A percentile compares a stretch with the other conserved stretches of the same genome.
phyloP scores from a whole-genome alignment of 192 early-diverging fungal species.

The Podila minutissima region DNA sequence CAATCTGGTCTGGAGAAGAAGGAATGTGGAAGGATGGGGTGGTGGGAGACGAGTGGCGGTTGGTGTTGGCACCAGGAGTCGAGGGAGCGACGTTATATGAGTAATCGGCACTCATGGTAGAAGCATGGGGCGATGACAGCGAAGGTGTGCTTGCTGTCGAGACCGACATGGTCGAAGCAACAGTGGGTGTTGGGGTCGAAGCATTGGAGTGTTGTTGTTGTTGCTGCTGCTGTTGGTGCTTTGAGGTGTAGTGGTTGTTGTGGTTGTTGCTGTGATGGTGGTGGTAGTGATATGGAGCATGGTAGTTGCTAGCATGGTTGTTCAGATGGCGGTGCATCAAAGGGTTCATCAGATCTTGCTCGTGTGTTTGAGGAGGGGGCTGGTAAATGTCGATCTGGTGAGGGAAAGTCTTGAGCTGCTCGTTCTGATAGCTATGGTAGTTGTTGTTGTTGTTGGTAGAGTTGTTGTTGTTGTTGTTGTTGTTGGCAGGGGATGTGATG shows the following conservation, averaged over 20 bases:
- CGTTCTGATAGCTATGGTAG: conserved; percentile 19
- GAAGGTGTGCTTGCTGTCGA: conserved; percentile 45
- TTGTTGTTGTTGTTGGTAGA: not conserved
- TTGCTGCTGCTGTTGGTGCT: conserved; percentile 4
- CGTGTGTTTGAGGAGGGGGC: conserved; percentile 16
- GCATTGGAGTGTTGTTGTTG: conserved; percentile 27
- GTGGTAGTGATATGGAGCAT: conserved; percentile 17
- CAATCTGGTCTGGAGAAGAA: conserved; percentile 41
- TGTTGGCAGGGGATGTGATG: too few species aligned
- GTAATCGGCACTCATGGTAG: conserved; percentile 18
- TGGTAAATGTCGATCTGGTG: conserved; percentile 43
- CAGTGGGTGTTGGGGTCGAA: conserved; percentile 38
- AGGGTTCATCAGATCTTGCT: conserved; percentile 18
- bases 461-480: not conserved
- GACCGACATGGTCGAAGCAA: conserved; percentile 29
- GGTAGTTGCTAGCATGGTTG: conserved; percentile 16
- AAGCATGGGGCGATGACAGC: conserved; percentile 18
- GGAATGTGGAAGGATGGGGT: conserved; percentile 45
- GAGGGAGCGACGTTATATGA: conserved; percentile 15
- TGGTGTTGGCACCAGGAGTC: conserved; percentile 7
- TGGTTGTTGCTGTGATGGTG: conserved; percentile 12
- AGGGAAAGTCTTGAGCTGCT: conserved; percentile 27
- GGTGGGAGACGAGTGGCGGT: conserved; percentile 14
- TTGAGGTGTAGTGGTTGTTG: not conserved
- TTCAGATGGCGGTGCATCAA: conserved; percentile 22